These are phyloP conservation scores for Perkinsus olseni DNA, from an alignment of 169 alveolate species.

Conservation along the genomic window DNA sequence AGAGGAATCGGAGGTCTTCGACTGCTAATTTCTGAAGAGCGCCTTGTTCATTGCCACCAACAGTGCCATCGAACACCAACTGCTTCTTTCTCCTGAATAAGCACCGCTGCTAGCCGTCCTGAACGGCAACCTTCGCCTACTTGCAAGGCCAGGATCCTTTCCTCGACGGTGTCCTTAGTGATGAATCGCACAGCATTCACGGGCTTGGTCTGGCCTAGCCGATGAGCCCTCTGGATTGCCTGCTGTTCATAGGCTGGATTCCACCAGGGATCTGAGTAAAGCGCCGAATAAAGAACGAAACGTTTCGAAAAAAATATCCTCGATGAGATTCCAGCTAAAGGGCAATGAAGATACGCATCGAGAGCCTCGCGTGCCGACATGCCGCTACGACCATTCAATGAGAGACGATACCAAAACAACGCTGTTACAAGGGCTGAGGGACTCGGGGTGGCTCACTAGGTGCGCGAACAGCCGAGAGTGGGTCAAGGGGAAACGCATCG, in stretches of 20 bases:
- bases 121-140: not conserved
- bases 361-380: too few species aligned
- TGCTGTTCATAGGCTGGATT: constrained; percentile 90
- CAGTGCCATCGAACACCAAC: constrained; percentile 78
- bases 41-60: constrained; percentile 51
- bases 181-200: constrained; percentile 88
- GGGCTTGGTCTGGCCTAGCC: constrained; percentile 88
- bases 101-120: constrained; percentile 2
- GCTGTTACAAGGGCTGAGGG: too few species aligned
- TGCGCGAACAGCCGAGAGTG: too few species aligned
- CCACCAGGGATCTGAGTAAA: constrained; percentile 73
- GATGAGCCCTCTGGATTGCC: constrained; percentile 93
- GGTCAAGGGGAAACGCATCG: too few species aligned
- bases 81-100: constrained; percentile 81
- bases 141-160: constrained; percentile 64
- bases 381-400: too few species aligned
- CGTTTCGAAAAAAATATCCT: too few species aligned
- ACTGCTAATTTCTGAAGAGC: constrained; percentile 66
- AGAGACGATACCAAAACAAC: too few species aligned
- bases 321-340: too few species aligned
- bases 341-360: too few species aligned
- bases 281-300: too few species aligned
- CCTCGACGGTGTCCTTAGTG: constrained; percentile 90
- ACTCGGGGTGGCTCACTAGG: too few species aligned
- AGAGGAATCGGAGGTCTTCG: constrained; percentile 73